Base-by-base conservation (phyloP, 768 basidiomycete genomes). In the Thelephora aurantiotincta region DNA sequence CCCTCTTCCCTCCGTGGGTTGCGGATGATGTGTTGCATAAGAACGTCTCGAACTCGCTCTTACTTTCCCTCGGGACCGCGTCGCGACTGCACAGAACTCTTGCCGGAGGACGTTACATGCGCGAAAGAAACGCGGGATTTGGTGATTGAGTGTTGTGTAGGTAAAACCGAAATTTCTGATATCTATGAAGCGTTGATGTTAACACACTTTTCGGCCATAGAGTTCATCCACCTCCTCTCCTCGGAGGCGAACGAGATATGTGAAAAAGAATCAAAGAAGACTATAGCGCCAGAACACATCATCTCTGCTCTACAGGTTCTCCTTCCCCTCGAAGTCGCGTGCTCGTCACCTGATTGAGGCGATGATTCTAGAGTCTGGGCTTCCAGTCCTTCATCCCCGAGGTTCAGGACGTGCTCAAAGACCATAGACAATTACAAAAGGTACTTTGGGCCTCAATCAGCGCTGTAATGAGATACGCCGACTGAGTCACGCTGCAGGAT, bases 71-170 rank as follows among this genome's bases (percentile, higher is more conserved):
- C 47, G 46, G 35, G 35, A 51, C 51, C 19, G 30, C 47, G 14
- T 41, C 47, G 44, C 33, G 42, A 51, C 35, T n/a, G 36, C 46
- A 30, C 61, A 98, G 96, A 99, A 58, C 66, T 97, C 52, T 75
- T 98, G 13, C 91, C 94, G 19, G 75, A 65, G 54, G 93, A 96
- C 57, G 73, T 94, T 11, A 71, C 78, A 26, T 97, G 91, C 59
- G 78, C 92, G 20, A 98, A 97, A 66, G 96, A 98, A 58, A 94
- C 94, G 52, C 82, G 91, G 56, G 96, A 98, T 71, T 66, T 98
- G 53, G 83, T 99, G 36, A 92, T 93, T 63, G 92, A 97, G 68
- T 98, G 93, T 58, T 97, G 94, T 78, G 90, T 98, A 77, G 96
- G 96, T 96, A 71, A 82, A 82, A 16, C 38, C 22, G 9, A 41